These are phyloP conservation scores for Candida quercuum DNA, from an alignment of 805 yeast genomes.

Conservation along the genomic window DNA sequence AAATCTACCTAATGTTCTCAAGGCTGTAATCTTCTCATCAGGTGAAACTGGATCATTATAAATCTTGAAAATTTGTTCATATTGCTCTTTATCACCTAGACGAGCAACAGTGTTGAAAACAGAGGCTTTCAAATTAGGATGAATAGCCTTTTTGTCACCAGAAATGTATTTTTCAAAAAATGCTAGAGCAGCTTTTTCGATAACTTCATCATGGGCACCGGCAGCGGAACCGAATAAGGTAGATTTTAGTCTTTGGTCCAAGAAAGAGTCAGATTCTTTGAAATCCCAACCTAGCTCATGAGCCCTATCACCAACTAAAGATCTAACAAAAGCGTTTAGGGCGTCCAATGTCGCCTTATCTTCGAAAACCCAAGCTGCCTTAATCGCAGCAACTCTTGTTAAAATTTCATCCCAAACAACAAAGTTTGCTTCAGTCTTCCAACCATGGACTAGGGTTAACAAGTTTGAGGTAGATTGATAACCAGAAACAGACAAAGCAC, in stretches of 20 bases:
- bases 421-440: constrained; percentile 55
- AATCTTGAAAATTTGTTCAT: constrained; percentile 54
- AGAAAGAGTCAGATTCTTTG: constrained; percentile 47
- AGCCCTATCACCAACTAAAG: constrained; percentile 51
- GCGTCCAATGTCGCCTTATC: constrained; percentile 39
- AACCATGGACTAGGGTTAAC: constrained; percentile 51
- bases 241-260: constrained; percentile 62
- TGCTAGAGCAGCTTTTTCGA: constrained; percentile 39
- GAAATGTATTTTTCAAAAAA: constrained; percentile 48
- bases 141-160: constrained; percentile 65
- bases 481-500: constrained; percentile 66
- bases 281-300: constrained; percentile 63
- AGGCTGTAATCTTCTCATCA: constrained; percentile 67
- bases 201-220: constrained; percentile 41
- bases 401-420: constrained; percentile 66
- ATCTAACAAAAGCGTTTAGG: constrained; percentile 45
- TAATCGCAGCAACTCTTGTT: constrained; percentile 41
- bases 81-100: constrained; percentile 55
- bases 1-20: constrained; percentile 64
- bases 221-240: constrained; percentile 58
- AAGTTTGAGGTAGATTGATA: constrained; percentile 56
- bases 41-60: constrained; percentile 55
- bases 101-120: constrained; percentile 65
- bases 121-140: constrained; percentile 66
- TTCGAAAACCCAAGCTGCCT: constrained; percentile 53